Conservation (phyloP, 1,139 yeast genomes). For the Debaryomyces sp. region DNA sequence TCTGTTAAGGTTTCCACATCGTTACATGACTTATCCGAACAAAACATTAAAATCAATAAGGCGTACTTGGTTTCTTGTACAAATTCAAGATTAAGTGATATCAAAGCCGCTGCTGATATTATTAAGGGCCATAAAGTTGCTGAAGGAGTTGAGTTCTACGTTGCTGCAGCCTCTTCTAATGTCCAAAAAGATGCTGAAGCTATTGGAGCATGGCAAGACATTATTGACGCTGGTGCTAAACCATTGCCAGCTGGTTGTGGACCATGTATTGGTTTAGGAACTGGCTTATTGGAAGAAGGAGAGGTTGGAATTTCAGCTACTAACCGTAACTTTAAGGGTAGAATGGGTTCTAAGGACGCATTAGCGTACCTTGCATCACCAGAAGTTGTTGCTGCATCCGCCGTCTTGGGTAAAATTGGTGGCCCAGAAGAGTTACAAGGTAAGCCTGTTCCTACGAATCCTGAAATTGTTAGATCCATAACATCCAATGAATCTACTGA, state of each 20-base stretch:
- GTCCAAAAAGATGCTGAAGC: conserved; percentile 93
- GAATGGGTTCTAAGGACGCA: conserved; percentile 98
- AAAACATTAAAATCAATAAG: conserved; percentile 80
- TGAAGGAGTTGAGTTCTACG: conserved; percentile 88
- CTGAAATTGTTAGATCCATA: conserved; percentile 52
- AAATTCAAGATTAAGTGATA: conserved; percentile 88
- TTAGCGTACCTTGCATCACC: conserved; percentile 96
- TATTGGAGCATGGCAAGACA: conserved; percentile 87
- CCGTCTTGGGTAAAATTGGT: conserved; percentile 89
- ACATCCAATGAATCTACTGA: conserved; percentile 33
- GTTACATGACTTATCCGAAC: conserved; percentile 68
- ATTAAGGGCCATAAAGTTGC: conserved; percentile 81
- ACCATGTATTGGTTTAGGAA: conserved; percentile 97
- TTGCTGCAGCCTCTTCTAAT: conserved; percentile 94
- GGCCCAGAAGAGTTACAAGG: conserved; percentile 87
- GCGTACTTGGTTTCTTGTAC: conserved; percentile 99
- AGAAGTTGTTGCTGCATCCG: conserved; percentile 97
- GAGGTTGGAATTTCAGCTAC: conserved; percentile 99
- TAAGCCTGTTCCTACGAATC: conserved; percentile 45
- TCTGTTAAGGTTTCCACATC: conserved; percentile 90
- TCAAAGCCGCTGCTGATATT: conserved; percentile 91
- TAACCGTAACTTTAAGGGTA: conserved; percentile 96
- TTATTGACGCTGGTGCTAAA: conserved; percentile 89
- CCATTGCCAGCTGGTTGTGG: conserved; percentile 99
- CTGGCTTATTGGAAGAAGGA: conserved; percentile 90